phyloP scores from a whole-genome alignment of 2,329 filamentous ascomycete genomes.

The Curvularia hawaiiensis region DNA sequence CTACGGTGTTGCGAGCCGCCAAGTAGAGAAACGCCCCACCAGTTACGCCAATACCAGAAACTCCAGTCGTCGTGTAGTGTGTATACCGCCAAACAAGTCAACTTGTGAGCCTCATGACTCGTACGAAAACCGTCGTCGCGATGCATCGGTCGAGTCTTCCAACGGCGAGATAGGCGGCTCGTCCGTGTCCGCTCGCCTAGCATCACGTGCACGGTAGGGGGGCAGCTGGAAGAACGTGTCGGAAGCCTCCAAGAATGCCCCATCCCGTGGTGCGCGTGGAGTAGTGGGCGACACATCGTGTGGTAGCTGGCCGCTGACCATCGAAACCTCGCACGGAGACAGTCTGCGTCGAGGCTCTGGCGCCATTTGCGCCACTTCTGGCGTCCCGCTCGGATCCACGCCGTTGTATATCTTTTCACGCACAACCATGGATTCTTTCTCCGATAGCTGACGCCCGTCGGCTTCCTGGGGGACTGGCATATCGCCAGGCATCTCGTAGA shows the following conservation, averaged over 20 bases:
- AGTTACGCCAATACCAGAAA: slow-evolving; percentile 16
- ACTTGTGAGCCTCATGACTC: slow-evolving; percentile 40
- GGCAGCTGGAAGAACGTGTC: slow-evolving; percentile 40
- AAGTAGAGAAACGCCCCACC: slow-evolving; percentile 7
- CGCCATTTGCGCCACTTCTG: slow-evolving; percentile 23
- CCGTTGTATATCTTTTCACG: slow-evolving; percentile 55
- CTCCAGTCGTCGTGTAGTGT: slow-evolving; percentile 13
- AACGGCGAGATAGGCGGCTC: slow-evolving; percentile 44
- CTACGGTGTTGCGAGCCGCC: background rate
- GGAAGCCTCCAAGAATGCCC: slow-evolving; percentile 37
- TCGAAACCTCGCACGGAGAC: slow-evolving; percentile 34
- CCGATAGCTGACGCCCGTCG: slow-evolving; percentile 52
- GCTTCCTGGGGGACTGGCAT: slow-evolving; percentile 60
- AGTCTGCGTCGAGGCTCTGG: slow-evolving; percentile 31
- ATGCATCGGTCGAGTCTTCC: slow-evolving; percentile 34
- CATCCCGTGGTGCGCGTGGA: slow-evolving; percentile 40
- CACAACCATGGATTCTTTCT: slow-evolving; percentile 55
- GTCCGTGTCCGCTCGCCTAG: slow-evolving; percentile 33
- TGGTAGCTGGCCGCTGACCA: slow-evolving; percentile 34
- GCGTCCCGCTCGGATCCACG: slow-evolving; percentile 39
- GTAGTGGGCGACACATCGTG: slow-evolving; percentile 37
- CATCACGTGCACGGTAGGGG: slow-evolving; percentile 29
- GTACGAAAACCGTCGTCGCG: slow-evolving; percentile 47
- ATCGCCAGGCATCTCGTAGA: slow-evolving; percentile 61
- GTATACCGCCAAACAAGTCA: slow-evolving; percentile 10